Conservation (phyloP, 1,284 basidiomycete species). For the Ceratobasidium sp. region DNA sequence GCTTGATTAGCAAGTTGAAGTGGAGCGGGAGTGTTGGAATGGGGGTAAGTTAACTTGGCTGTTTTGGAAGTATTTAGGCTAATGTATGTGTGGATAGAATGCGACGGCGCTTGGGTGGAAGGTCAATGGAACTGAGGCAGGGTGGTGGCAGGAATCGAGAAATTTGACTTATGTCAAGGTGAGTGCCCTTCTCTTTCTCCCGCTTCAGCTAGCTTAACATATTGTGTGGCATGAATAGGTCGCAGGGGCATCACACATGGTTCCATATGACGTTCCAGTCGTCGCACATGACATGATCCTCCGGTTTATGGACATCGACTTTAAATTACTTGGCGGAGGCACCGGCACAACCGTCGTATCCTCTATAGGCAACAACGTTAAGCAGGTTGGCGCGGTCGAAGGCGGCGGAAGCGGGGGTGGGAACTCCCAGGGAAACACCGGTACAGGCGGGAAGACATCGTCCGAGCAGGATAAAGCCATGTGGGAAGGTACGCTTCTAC, state of each 20-base stretch:
- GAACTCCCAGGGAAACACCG: slow-evolving; percentile 58
- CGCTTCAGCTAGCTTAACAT: background rate
- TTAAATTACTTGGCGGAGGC: slow-evolving; percentile 80
- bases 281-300: slow-evolving; percentile 98
- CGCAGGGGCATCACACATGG: slow-evolving; percentile 95
- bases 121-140: slow-evolving; percentile 82
- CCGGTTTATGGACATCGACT: slow-evolving; percentile 92
- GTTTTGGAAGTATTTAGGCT: slow-evolving; percentile 15
- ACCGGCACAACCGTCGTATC: slow-evolving; percentile 77
- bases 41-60: slow-evolving; percentile 67
- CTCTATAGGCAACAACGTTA: slow-evolving; percentile 75
- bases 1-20: slow-evolving; percentile 81
- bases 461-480: slow-evolving; percentile 81
- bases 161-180: slow-evolving; percentile 96
- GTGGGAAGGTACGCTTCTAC: slow-evolving; percentile 78
- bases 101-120: slow-evolving; percentile 82
- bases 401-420: slow-evolving; percentile 61
- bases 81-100: slow-evolving; percentile 63
- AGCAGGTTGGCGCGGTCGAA: slow-evolving; percentile 60
- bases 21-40: slow-evolving; percentile 92
- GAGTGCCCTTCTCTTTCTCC: slow-evolving; percentile 45
- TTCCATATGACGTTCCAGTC: slow-evolving; percentile 89
- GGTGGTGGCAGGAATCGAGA: slow-evolving; percentile 89
- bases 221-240: slow-evolving; percentile 62
- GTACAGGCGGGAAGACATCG: slow-evolving; percentile 56